Evolutionary conservation across 768 basidiomycete species (phyloP).

Genomic region (Amyloporia xantha): DNA sequence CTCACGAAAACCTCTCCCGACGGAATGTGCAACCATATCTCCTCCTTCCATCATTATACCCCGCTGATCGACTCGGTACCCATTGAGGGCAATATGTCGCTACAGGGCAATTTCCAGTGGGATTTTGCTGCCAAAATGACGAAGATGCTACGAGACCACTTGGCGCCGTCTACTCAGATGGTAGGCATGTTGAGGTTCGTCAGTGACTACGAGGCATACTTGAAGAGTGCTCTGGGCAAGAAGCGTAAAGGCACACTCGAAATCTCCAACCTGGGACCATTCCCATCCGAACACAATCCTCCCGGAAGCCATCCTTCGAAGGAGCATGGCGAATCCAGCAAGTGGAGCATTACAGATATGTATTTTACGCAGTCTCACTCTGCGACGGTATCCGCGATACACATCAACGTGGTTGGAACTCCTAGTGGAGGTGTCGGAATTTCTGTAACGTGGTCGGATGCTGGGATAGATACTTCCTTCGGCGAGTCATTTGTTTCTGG

Average conservation of each 20-base stretch:
- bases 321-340: background rate
- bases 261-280: conserved; percentile 34
- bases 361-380: conserved; percentile 15
- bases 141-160: conserved; percentile 19
- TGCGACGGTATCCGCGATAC: conserved; percentile 13
- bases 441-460: conserved; percentile 15
- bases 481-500: conserved; percentile 13
- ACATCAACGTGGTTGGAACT: conserved; percentile 17
- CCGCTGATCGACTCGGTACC: conserved; percentile 11
- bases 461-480: conserved; percentile 13
- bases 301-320: background rate
- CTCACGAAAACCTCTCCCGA: conserved; percentile 21
- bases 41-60: conserved; percentile 17
- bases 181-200: conserved; percentile 29
- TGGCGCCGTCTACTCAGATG: conserved; percentile 14
- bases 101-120: conserved; percentile 22
- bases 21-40: conserved; percentile 30
- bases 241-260: conserved; percentile 28
- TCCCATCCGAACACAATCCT: conserved; percentile 6
- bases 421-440: conserved; percentile 14
- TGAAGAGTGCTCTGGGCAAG: conserved; percentile 24
- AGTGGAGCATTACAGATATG: conserved; percentile 16
- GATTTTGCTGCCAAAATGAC: conserved; percentile 24
- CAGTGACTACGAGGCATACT: conserved; percentile 25
- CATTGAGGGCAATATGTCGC: background rate